A percentile compares a stretch with the other conserved stretches of the same genome.
phyloP scores from a whole-genome alignment of 2,329 filamentous ascomycete genomes.

The Fusarium devonianum region DNA sequence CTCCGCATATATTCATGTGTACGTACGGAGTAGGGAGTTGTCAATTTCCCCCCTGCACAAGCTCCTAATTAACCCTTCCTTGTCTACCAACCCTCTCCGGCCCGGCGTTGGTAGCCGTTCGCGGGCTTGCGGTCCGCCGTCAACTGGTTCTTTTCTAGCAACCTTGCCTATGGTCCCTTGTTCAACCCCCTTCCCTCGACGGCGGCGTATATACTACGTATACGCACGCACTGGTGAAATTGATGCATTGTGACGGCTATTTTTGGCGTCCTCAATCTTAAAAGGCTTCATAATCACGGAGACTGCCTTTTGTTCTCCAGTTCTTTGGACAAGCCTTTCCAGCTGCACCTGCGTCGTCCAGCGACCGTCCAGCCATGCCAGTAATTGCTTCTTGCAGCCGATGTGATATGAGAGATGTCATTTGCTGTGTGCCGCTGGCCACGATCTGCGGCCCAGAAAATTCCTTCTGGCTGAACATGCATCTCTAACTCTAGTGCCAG shows the following conservation, averaged over 20 bases:
- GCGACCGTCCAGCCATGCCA: not conserved
- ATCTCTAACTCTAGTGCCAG: conserved; percentile 6
- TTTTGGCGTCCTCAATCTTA: conserved; percentile 35
- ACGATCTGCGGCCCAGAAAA: not conserved
- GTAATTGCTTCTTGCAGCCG: not conserved
- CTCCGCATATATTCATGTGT: too few relatives aligned
- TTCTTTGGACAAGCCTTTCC: too few relatives aligned
- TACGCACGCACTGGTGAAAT: conserved; percentile 13
- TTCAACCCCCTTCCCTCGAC: not conserved
- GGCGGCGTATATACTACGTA: not conserved
- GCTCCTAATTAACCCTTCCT: conserved; percentile 2
- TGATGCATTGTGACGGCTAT: conserved; percentile 25
- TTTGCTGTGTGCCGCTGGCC: conserved; percentile 1
- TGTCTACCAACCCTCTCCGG: conserved; percentile 3
- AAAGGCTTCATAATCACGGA: conserved; percentile 21
- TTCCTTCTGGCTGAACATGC: conserved; percentile 1
- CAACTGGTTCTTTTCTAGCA: conserved; percentile 15
- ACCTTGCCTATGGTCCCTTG: conserved; percentile 11
- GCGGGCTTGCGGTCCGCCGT: conserved; percentile 26
- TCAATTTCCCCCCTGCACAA: conserved; percentile 11
- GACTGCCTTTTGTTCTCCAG: too few relatives aligned
- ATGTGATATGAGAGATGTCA: conserved; percentile 3
- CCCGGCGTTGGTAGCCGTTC: conserved; percentile 14
- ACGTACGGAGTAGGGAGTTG: too few relatives aligned
- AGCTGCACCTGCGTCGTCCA: conserved; percentile 10